A percentile compares a stretch with the other conserved stretches of the same genome.
phyloP scores from a whole-genome alignment of 1,284 basidiomycete genomes.

The Ganoderma resinaceum region DNA sequence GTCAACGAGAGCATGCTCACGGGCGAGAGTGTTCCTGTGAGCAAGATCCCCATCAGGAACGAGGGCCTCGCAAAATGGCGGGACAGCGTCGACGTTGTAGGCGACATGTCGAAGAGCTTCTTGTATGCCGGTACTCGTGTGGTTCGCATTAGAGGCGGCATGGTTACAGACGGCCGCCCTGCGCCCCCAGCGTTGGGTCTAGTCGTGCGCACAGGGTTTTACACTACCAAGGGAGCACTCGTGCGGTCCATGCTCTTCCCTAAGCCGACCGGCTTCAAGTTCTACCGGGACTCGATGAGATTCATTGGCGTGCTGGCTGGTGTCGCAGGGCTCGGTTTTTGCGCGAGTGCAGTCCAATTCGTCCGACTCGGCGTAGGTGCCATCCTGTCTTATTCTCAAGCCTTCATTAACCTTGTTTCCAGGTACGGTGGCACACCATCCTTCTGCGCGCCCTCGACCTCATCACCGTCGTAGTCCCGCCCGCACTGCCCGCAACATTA shows the following conservation, averaged over 20 bases:
- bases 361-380: slow-evolving; percentile 81
- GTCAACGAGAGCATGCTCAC: slow-evolving; percentile 99
- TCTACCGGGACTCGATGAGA: slow-evolving; percentile 96
- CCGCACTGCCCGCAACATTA: slow-evolving; percentile 95
- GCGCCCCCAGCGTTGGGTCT: slow-evolving; percentile 82
- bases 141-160: slow-evolving; percentile 84
- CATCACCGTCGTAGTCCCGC: slow-evolving; percentile 98
- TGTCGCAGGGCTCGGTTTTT: slow-evolving; percentile 89
- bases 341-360: slow-evolving; percentile 91
- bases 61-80: slow-evolving; percentile 76
- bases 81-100: slow-evolving; percentile 69
- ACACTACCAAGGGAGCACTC: slow-evolving; percentile 97
- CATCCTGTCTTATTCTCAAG: neutral
- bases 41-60: slow-evolving; percentile 82
- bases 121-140: slow-evolving; percentile 94
- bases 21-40: slow-evolving; percentile 94
- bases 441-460: slow-evolving; percentile 92
- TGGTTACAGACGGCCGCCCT: slow-evolving; percentile 58
- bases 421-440: slow-evolving; percentile 93
- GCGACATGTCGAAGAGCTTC: slow-evolving; percentile 86
- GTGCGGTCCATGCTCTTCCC: slow-evolving; percentile 99
- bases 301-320: slow-evolving; percentile 94
- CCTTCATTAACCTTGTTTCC: slow-evolving; percentile 9
- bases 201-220: slow-evolving; percentile 96
- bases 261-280: slow-evolving; percentile 97